Base-by-base conservation (phyloP, 208 protist genomes). In the Crithidia bombi region DNA sequence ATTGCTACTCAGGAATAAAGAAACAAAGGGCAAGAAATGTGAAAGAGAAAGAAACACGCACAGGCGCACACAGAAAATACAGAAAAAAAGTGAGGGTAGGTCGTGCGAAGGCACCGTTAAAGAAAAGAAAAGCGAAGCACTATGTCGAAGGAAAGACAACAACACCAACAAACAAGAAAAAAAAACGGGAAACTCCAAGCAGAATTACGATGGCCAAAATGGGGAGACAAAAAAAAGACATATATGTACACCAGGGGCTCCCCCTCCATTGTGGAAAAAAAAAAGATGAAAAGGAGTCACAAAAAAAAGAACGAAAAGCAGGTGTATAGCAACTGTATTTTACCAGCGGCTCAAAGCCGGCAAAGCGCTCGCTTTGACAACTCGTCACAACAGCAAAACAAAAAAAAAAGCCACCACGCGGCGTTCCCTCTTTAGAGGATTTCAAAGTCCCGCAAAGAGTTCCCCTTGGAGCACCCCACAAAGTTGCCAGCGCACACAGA, bases 391-490 rank as follows among this genome's bases (percentile, higher is more conserved):
- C 26, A 10, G 35, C 11, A 28, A 63, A 47, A 63, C 9, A 50
- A 63, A 49, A 41, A 15, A 52, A 41, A 65, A 65, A 65, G 9
- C 17, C 6, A 30, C 28, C 4, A 44, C 19, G 50, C n/a, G n/a
- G n/a, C n/a, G n/a, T n/a, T n/a, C n/a, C n/a, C n/a, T n/a, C n/a
- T n/a, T 55, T 11, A 51, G 11, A 52, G 36, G 21, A 63, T 28
- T 7, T 61, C 41, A 54, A 86, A 86, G 54, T 86, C 81, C 21
- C 73, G 51, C 15, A 73, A 17, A 1, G 82, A 71, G 66, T 88
- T 88, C 25, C 58, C 23, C 14, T 61, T 71, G 10, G 52, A 83
- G 58, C 44, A 75, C 44, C 63, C 56, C 10, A 65, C 50, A 50
- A 79, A 83, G 17, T 67, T 43, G 5, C 79, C 79, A 0, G 26